Conservation (phyloP, 805 yeast genomes). For the Jamesozyma spencerorum region DNA sequence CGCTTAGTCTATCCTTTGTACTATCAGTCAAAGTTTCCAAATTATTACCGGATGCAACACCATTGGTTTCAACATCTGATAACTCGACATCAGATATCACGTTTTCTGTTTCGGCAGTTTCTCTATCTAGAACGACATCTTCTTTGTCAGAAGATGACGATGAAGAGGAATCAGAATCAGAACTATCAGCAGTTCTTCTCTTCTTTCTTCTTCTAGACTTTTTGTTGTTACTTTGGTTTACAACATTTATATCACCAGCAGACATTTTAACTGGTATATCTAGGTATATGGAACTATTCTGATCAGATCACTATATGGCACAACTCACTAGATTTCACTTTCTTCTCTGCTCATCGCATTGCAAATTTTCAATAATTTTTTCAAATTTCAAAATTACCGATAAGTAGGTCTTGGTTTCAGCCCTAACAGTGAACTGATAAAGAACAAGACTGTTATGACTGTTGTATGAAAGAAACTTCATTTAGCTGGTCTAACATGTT, state of each 20-base stretch:
- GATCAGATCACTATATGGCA: no score
- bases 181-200: slow-evolving; percentile 75
- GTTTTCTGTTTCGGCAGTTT: slow-evolving; percentile 11
- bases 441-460: no score
- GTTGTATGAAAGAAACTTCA: no score
- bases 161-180: slow-evolving; percentile 38
- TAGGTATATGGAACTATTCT: not conserved
- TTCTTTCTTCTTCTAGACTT: slow-evolving; percentile 56
- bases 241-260: slow-evolving; percentile 14
- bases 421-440: no score
- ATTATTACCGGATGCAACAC: not conserved
- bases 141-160: slow-evolving; percentile 27
- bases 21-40: slow-evolving; percentile 14
- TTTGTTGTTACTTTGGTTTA: slow-evolving; percentile 13
- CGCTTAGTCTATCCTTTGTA: slow-evolving; percentile 15
- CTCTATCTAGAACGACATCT: slow-evolving; percentile 5
- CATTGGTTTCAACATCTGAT: slow-evolving; percentile 10
- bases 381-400: not conserved
- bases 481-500: no score
- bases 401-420: no score
- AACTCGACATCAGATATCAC: slow-evolving; percentile 31
- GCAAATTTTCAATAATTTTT: slow-evolving; percentile 5
- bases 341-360: slow-evolving; percentile 14
- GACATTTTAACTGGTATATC: slow-evolving; percentile 17
- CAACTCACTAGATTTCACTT: no score